Evolutionary conservation across 148 eudicot species (phyloP).

Genomic region (Beta vulgaris): DNA sequence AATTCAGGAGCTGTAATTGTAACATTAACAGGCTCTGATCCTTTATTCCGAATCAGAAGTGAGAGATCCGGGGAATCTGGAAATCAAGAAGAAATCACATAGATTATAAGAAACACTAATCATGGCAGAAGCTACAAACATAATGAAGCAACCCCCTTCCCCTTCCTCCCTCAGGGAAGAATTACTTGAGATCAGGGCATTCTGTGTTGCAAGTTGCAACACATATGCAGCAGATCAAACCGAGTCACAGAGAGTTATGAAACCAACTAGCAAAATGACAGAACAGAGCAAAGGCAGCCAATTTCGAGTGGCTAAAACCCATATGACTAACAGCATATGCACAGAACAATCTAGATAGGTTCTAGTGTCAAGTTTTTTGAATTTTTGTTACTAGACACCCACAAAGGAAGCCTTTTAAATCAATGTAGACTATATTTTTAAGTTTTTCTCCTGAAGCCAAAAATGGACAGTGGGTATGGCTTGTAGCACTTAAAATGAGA

Average conservation of each 20-base stretch:
- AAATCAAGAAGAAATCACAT: slow-evolving; percentile 19
- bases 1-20: slow-evolving; percentile 58
- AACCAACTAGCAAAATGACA: background rate
- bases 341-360: background rate
- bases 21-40: slow-evolving; percentile 44
- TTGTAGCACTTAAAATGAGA: background rate
- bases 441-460: background rate
- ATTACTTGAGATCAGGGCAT: background rate
- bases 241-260: background rate
- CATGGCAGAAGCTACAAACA: background rate
- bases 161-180: background rate
- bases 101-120: background rate
- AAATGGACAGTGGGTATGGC: background rate
- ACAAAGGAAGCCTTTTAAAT: too few species aligned
- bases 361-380: background rate
- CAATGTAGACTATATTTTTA: background rate
- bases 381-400: background rate
- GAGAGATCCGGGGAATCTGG: slow-evolving; percentile 83
- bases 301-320: background rate
- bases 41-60: slow-evolving; percentile 75
- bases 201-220: background rate
- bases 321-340: background rate
- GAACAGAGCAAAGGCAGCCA: background rate
- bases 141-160: background rate
- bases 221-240: background rate